Evolutionary conservation across 1,139 yeast genomes (phyloP), one percentile per base, ranked within the genome.

Genomic region (Nakaseomyces bracarensis): DNA sequence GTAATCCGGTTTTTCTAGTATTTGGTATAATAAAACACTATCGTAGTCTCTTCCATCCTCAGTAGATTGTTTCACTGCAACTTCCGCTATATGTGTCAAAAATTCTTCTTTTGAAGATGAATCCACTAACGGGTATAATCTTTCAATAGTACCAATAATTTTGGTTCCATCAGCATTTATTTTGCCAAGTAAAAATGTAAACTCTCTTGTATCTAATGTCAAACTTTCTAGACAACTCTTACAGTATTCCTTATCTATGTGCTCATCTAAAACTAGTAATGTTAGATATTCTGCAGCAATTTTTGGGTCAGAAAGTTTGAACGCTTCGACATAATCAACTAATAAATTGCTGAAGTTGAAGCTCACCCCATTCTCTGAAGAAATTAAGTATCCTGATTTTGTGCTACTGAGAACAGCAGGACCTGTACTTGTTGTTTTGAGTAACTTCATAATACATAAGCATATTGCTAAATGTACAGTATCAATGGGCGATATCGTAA

Each of bases 391-490:
- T 26, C 45, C 44, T 2, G 42, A 22, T 9, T 5, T 44, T 3
- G 40, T 40, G 18, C 10, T 27, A 14, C 30, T 11, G 4, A 27
- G 34, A 30, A 30, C 22, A 13, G 34, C 42, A 13, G 29, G 35
- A 48, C 8, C 36, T 13, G 41, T 35, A 9, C 43, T 37, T 4
- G 75, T 65, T 5, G 79, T 76, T 40, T 76, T 75, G 46, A 87
- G 61, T 43, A 86, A 67, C 0, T 94, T 89, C 57, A 80, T 79
- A 60, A 84, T 81, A 8, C 80, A 77, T 43, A 91, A 69, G 0
- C 84, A 87, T 53, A 91, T 82, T 1, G 95, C 86, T 51, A 87
- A 72, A 64, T 93, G 97, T n/a, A 87, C 94, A 1, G 95, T 84
- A 58, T 86, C 96, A 44, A 84, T 75, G 58, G 85, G 95, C 58